Evolutionary conservation across 2,329 filamentous ascomycete species (phyloP).

Genomic region (Ampelomyces quisqualis): DNA sequence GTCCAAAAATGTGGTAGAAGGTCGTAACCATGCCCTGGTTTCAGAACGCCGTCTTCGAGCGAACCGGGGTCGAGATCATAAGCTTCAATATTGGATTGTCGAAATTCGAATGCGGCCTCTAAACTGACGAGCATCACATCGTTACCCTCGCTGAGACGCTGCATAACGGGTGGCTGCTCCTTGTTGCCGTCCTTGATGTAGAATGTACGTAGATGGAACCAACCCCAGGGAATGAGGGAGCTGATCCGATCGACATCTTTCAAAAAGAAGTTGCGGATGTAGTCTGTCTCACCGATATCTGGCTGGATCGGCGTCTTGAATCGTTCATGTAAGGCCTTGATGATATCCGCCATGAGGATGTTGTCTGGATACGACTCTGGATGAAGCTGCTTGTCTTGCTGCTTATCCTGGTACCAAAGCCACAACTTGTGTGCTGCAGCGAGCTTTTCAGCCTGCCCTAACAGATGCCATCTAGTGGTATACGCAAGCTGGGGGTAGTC

Average conservation of each 20-base stretch:
- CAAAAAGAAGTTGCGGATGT: constrained; percentile 83
- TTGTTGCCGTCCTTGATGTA: constrained; percentile 66
- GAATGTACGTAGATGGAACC: constrained; percentile 68
- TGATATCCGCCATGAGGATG: constrained; percentile 71
- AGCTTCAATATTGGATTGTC: constrained; percentile 64
- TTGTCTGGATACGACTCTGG: constrained; percentile 60
- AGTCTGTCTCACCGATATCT: constrained; percentile 70
- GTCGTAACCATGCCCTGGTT: constrained; percentile 58
- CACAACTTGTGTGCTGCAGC: constrained; percentile 77
- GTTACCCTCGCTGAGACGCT: constrained; percentile 65
- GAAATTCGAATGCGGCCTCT: constrained; percentile 67
- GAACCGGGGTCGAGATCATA: constrained; percentile 74
- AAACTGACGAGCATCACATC: constrained; percentile 69
- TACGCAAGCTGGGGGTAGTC: constrained; percentile 66
- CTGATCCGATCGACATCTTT: constrained; percentile 65
- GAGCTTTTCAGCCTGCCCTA: constrained; percentile 91
- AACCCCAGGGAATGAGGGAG: constrained; percentile 73
- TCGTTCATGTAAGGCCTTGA: constrained; percentile 73
- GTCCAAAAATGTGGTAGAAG: constrained; percentile 84
- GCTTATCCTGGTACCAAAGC: constrained; percentile 73
- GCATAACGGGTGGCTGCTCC: constrained; percentile 53
- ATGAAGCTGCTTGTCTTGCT: constrained; percentile 67
- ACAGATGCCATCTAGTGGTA: constrained; percentile 71
- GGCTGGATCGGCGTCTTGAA: constrained; percentile 68
- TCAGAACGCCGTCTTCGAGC: constrained; percentile 52